Evolutionary conservation across 1,139 yeast genomes (phyloP).

Genomic region (Yamadazyma diddensiae): DNA sequence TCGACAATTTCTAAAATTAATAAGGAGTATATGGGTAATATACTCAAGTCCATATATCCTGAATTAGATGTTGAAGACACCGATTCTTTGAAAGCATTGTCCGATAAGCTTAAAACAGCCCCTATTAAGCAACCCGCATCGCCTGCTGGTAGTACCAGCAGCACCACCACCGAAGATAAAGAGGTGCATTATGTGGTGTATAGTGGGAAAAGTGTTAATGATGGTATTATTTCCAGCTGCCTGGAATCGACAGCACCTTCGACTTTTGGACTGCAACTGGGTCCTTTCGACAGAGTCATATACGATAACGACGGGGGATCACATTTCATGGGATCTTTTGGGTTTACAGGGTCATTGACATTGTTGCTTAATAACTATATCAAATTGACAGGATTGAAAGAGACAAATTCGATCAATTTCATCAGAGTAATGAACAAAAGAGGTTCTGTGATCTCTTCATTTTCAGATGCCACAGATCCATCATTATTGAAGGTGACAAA

Average conservation of each 20-base stretch:
- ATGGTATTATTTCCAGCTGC: constrained; percentile 8
- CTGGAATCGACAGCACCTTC: background rate
- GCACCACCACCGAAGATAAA: constrained; percentile 1
- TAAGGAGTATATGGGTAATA: constrained; percentile 31
- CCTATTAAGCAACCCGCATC: constrained; percentile 24
- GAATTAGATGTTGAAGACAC: constrained; percentile 37
- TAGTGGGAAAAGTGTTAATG: constrained; percentile 11
- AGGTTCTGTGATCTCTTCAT: constrained; percentile 11
- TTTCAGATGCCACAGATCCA: constrained; percentile 7
- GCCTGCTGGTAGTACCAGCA: background rate
- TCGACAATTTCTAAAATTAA: constrained; percentile 35
- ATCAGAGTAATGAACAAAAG: constrained; percentile 11
- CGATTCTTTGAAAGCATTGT: constrained; percentile 27
- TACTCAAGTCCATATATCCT: constrained; percentile 38
- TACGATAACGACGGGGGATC: constrained; percentile 14
- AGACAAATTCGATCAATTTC: constrained; percentile 9
- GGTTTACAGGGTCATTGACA: constrained; percentile 12
- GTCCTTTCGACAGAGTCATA: constrained; percentile 12
- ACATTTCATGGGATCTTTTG: constrained; percentile 17
- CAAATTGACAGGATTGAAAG: constrained; percentile 9
- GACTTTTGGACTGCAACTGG: constrained; percentile 6
- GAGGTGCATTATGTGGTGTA: constrained; percentile 5
- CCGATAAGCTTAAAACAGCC: constrained; percentile 15
- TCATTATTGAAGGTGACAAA: constrained; percentile 2
- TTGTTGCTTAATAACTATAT: constrained; percentile 9